Evolutionary conservation across 129 eudicot genomes (phyloP), one percentile per base, ranked within the genome.

Genomic region (Logfia minima): DNA sequence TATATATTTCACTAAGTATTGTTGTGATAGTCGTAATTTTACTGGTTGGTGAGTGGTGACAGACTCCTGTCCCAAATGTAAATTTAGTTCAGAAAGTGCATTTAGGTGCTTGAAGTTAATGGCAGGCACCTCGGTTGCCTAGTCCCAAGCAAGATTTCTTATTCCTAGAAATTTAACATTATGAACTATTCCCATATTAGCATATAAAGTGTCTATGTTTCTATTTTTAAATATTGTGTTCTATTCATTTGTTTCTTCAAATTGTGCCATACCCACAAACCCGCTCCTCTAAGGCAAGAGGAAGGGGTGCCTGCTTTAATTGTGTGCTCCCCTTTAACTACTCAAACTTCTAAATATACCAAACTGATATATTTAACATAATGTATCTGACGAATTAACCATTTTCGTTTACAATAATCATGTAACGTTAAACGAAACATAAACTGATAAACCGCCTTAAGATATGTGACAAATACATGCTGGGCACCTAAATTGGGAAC

Each of bases 401-500:
- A 39, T 39, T 39, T 39, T 39, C 3, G 0, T 31, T 31, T 53
- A 31, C 31, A 17, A 53, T 8, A 26, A 71, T 29, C 24, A 18
- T 29, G 67, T 10, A 55, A 32, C 52, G 10, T 34, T 11, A 4
- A 9, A 56, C 4, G 66, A 39, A 19, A 56, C 77, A 72, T 10
- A 43, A 72, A 28, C 53, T 13, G 3, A 72, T 10, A 43, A 72
- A 28, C 53, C 19, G 3, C 67, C 67, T 56, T 34, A 32, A 56
- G 51, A 51, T 29, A 72, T 72, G 77, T 72, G 67, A 71, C 26
- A 29, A n/a, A 53, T 19, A 71, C 29, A 55, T 13, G 29, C 43
- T 29, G 45, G 22, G 23, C 76, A 43, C 43, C 8, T 53, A 71
- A 53, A 53, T 13, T 72, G 53, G 17, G 77, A n/a, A 72, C 4